Evolutionary conservation across 2,329 filamentous ascomycete genomes (phyloP).

Genomic region (Penicillium palitans): DNA sequence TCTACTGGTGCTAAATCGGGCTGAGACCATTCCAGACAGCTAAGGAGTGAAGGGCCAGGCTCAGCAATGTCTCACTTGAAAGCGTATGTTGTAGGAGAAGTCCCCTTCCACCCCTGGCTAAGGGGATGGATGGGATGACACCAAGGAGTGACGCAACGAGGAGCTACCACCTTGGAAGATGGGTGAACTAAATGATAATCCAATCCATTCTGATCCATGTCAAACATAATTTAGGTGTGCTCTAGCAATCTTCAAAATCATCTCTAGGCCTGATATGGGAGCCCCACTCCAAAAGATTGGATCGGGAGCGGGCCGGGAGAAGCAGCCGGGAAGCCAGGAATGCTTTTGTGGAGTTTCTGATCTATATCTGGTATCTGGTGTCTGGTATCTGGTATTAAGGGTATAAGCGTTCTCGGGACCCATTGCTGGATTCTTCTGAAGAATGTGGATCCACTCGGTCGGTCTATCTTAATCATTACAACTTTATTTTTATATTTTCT

Average conservation of each 20-base stretch:
- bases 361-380: background rate
- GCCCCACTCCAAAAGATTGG: background rate
- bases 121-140: background rate
- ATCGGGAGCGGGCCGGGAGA: slow-evolving; percentile 6
- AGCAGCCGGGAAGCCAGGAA: slow-evolving; percentile 11
- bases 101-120: background rate
- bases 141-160: background rate
- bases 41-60: background rate
- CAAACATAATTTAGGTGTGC: background rate
- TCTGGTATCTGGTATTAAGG: too few relatives aligned
- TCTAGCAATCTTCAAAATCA: background rate
- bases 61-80: background rate
- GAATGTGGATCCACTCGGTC: slow-evolving; percentile 22
- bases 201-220: background rate
- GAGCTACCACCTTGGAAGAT: background rate
- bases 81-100: background rate
- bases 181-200: background rate
- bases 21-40: background rate
- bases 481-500: background rate
- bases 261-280: background rate
- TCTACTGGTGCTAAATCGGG: background rate
- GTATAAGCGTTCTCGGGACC: background rate
- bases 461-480: slow-evolving; percentile 12
- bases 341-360: background rate
- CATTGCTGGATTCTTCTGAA: slow-evolving; percentile 8